Evolutionary conservation across 73 alveolate species (phyloP), one percentile per base, ranked within the genome.

Genomic region (Vitrella brassicaformis): DNA sequence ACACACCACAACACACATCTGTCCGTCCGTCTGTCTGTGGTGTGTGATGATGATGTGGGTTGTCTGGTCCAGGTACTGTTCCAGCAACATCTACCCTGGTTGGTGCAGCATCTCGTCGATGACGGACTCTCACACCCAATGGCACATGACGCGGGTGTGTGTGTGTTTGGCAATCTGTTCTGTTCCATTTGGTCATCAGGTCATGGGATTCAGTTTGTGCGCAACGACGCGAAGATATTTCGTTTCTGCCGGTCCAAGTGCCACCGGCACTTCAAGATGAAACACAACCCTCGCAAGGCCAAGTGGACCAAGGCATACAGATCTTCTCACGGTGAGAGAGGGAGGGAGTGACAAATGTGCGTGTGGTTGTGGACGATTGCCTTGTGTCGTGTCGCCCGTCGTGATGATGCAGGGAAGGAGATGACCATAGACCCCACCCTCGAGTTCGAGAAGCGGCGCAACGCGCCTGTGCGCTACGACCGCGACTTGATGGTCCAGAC

Each of bases 241-340:
- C 89, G 99, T 46, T 96, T 96, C 84, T 96, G 99, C 84, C 88
- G 98, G 30, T 96, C 99, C 25, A 94, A 96, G 80, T 96, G 99
- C 80, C 97, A 96, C 85, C 92, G 92, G 80, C 94, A 90, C 84
- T 96, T 96, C 87, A 92, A 94, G 88, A 98, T 96, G 68, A 91
- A 93, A 91, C 95, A 90, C 85, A 96, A 96, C 77, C 99, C 99
- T 0, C 85, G 99, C 56, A 94, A 94, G 93, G 80, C 92, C 70
- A 89, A 90, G 81, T 96, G 99, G 99, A 96, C 99, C 71, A 96
- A 96, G 90, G 99, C 99, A 30, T 93, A 82, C 78, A 88, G 97
- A 80, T 90, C 90, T 66, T 90, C 97, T 27, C 45, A 28, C 10
- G 4, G 4, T 39, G 4, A 8, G 22, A 39, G 56, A 39, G 56